Evolutionary conservation across 2,329 filamentous ascomycete genomes (phyloP).

Genomic region (Plenodomus tracheiphilus): DNA sequence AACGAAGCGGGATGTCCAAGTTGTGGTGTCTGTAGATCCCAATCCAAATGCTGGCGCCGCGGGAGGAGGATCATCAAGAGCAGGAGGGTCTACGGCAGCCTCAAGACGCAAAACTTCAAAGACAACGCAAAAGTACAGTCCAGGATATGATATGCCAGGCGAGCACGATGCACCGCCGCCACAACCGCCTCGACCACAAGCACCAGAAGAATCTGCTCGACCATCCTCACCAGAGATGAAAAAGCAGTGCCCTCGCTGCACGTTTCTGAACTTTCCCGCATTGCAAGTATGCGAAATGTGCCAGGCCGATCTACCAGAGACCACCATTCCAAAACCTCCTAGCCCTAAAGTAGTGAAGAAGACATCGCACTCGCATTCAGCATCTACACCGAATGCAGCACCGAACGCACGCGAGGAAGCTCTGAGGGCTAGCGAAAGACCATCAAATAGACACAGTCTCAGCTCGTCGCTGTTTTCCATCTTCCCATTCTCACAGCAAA

Average conservation of each 20-base stretch:
- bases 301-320: conserved; percentile 29
- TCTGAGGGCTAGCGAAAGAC: conserved; percentile 15
- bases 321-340: conserved; percentile 25
- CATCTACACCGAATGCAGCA: conserved; percentile 21
- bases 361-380: conserved; percentile 33
- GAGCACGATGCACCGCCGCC: conserved; percentile 18
- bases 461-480: conserved; percentile 41
- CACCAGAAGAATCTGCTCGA: conserved; percentile 11
- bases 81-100: conserved; percentile 14
- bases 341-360: conserved; percentile 21
- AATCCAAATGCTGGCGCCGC: conserved; percentile 18
- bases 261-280: conserved; percentile 39
- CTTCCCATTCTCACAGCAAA: conserved; percentile 40
- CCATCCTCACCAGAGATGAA: conserved; percentile 31
- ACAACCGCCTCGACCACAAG: conserved; percentile 21
- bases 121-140: conserved; percentile 26
- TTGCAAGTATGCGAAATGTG: conserved; percentile 41
- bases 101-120: conserved; percentile 18
- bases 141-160: conserved; percentile 32
- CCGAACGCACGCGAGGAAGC: conserved; percentile 4
- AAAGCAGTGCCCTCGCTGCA: conserved; percentile 41
- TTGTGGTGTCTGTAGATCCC: conserved; percentile 40
- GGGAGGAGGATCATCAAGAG: conserved; percentile 3
- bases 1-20: conserved; percentile 38
- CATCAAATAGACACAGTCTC: conserved; percentile 38